phyloP scores from a whole-genome alignment of 2,329 filamentous ascomycete species.

The Pseudogymnoascus sp. region DNA sequence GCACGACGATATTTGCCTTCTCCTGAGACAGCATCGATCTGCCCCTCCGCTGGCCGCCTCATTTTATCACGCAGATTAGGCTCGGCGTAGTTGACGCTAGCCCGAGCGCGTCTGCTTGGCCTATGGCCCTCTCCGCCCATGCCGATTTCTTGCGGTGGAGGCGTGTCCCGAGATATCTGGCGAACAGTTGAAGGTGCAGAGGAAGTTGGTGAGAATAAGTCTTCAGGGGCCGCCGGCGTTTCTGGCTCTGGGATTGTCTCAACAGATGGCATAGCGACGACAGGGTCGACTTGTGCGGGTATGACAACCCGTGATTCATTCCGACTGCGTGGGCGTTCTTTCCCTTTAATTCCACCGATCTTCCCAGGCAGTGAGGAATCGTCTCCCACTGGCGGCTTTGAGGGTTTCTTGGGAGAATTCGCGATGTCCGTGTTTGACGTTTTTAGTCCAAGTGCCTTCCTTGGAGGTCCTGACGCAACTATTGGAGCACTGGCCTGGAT shows the following conservation, averaged over 20 bases:
- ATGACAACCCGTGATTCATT: slow-evolving; percentile 16
- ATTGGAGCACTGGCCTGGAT: background rate
- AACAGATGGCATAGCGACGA: slow-evolving; percentile 19
- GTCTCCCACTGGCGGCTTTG: slow-evolving; percentile 30
- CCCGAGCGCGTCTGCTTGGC: slow-evolving; percentile 58
- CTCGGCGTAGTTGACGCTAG: slow-evolving; percentile 72
- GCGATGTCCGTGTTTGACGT: slow-evolving; percentile 52
- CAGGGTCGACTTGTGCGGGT: slow-evolving; percentile 12
- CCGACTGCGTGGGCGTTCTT: slow-evolving; percentile 17
- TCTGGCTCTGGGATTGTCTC: slow-evolving; percentile 29
- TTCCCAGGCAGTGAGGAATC: slow-evolving; percentile 22
- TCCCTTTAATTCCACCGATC: background rate
- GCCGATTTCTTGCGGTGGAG: slow-evolving; percentile 52
- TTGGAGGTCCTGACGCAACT: slow-evolving; percentile 13
- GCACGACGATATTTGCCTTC: slow-evolving; percentile 41
- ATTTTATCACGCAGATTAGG: slow-evolving; percentile 78
- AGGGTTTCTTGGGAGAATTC: slow-evolving; percentile 48
- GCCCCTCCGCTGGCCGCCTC: slow-evolving; percentile 69
- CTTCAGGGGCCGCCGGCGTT: slow-evolving; percentile 33
- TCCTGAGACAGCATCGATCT: slow-evolving; percentile 67
- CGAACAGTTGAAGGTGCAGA: slow-evolving; percentile 37
- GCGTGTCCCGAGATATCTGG: slow-evolving; percentile 42
- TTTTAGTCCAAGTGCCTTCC: slow-evolving; percentile 38
- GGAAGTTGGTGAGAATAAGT: slow-evolving; percentile 41
- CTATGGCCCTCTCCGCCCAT: slow-evolving; percentile 51